These are phyloP conservation scores for Suillus lakei DNA, from an alignment of 768 basidiomycete species.

Conservation along the genomic window DNA sequence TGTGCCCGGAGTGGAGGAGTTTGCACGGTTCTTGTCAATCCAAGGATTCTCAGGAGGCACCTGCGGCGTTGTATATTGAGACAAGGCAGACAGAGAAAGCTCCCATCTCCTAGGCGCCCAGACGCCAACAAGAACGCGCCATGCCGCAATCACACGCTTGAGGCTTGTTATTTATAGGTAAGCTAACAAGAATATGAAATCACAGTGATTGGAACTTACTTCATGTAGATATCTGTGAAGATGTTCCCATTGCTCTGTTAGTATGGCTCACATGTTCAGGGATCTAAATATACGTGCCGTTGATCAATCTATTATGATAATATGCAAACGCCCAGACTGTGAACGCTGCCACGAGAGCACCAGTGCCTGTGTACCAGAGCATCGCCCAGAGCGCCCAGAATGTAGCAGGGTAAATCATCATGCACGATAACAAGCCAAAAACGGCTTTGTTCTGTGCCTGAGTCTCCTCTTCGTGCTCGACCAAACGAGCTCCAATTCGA, in stretches of 20 bases:
- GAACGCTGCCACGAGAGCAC: constrained; percentile 70
- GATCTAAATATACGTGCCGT: constrained; percentile 56
- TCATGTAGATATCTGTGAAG: constrained; percentile 70
- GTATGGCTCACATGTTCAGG: not conserved
- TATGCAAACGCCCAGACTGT: constrained; percentile 78
- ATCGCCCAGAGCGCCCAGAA: constrained; percentile 90
- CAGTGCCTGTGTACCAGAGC: constrained; percentile 74
- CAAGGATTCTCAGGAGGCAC: constrained; percentile 73
- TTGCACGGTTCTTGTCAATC: constrained; percentile 55
- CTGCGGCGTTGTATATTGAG: constrained; percentile 70
- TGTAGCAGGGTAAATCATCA: constrained; percentile 78
- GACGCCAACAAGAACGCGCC: constrained; percentile 94
- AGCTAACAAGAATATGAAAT: not conserved
- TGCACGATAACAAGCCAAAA: constrained; percentile 76
- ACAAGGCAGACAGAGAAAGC: constrained; percentile 71
- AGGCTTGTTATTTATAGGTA: constrained; percentile 47
- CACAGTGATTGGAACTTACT: constrained; percentile 49
- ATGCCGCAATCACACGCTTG: constrained; percentile 89
- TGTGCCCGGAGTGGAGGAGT: constrained; percentile 24
- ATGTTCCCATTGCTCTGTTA: not conserved
- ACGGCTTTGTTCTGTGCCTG: constrained; percentile 97
- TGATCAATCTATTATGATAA: constrained; percentile 87
- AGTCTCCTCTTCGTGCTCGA: constrained; percentile 89
- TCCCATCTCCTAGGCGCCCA: constrained; percentile 91
- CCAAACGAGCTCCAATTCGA: constrained; percentile 71